These are phyloP conservation scores for Recurvomyces mirabilis DNA, from an alignment of 495 filamentous ascomycete species.

Conservation along the genomic window DNA sequence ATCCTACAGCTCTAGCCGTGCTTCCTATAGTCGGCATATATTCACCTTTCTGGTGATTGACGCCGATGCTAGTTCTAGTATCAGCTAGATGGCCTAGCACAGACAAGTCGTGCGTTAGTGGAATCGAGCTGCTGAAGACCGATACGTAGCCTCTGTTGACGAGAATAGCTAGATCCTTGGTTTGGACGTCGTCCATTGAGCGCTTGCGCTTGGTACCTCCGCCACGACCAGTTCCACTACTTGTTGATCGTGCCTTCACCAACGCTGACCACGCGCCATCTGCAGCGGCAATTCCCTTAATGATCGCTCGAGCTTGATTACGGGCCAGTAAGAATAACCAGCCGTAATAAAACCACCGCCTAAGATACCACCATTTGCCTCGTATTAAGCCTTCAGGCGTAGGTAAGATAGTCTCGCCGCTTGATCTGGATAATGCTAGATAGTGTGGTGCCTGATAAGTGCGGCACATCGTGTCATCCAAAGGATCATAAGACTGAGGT, in stretches of 20 bases:
- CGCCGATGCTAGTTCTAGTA: slow-evolving; percentile 3
- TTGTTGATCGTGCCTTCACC: neutral
- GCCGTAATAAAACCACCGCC: slow-evolving; percentile 4
- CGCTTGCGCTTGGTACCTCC: slow-evolving; percentile 3
- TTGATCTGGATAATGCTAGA: slow-evolving; percentile 1
- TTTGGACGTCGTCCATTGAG: slow-evolving; percentile 3
- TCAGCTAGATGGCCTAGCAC: slow-evolving; percentile 4
- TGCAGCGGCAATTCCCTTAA: slow-evolving; percentile 3
- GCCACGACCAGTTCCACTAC: slow-evolving; percentile 1
- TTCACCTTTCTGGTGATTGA: slow-evolving; percentile 1
- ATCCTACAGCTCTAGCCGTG: slow-evolving; percentile 1
- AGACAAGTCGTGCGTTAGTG: slow-evolving; percentile 3
- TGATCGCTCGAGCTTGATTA: slow-evolving; percentile 6
- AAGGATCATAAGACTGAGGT: slow-evolving; percentile 5
- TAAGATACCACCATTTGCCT: slow-evolving; percentile 3
- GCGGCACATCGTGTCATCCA: slow-evolving; percentile 5
- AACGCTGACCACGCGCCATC: slow-evolving; percentile 1
- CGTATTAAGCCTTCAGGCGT: neutral
- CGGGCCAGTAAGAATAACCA: slow-evolving; percentile 6
- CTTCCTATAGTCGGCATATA: neutral
- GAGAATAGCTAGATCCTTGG: slow-evolving; percentile 3
- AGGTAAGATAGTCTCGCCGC: slow-evolving; percentile 2
- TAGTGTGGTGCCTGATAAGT: slow-evolving; percentile 1
- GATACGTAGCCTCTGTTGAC: slow-evolving; percentile 1
- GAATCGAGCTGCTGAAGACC: slow-evolving; percentile 6